phyloP scores from a whole-genome alignment of 1,284 basidiomycete species.

The Microbotryum saponariae region DNA sequence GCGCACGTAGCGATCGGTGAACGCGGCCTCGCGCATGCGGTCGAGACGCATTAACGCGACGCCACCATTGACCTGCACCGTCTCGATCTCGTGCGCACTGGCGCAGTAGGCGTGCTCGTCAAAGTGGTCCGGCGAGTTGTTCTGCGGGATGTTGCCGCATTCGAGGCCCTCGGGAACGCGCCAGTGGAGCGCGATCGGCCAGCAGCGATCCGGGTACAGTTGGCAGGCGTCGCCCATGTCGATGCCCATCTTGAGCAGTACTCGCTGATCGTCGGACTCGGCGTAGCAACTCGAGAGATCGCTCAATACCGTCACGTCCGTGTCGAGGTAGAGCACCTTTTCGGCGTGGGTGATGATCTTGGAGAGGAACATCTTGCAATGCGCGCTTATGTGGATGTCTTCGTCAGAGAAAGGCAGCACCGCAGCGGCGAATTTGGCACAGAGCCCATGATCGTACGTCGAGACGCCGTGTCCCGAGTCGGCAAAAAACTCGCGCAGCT shows the following conservation, averaged over 20 bases:
- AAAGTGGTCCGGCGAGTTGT: background rate
- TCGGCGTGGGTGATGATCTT: conserved; percentile 26
- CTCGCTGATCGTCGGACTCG: background rate
- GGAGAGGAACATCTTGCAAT: conserved; percentile 33
- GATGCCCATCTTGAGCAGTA: conserved; percentile 12
- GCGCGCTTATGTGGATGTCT: conserved; percentile 29
- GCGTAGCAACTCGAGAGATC: conserved; percentile 25
- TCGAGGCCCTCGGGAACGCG: conserved; percentile 15
- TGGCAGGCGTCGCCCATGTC: conserved; percentile 33
- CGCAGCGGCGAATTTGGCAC: conserved; percentile 5
- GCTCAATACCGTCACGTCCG: conserved; percentile 25
- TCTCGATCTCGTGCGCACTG: conserved; percentile 21
- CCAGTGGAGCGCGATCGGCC: conserved; percentile 30
- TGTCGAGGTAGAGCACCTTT: conserved; percentile 31
- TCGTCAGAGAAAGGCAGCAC: conserved; percentile 27
- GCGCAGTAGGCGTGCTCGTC: conserved; percentile 8
- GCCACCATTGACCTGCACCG: conserved; percentile 30
- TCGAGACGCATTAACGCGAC: conserved; percentile 24
- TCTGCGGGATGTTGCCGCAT: conserved; percentile 22
- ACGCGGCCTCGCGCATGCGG: conserved; percentile 22
- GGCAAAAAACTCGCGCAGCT: conserved; percentile 14
- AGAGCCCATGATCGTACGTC: conserved; percentile 28
- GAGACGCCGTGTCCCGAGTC: conserved; percentile 3
- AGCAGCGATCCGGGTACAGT: conserved; percentile 22
- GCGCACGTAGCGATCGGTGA: conserved; percentile 24